A percentile compares a stretch with the other conserved stretches of the same genome.
phyloP scores from a whole-genome alignment of 345 rosid species.

The Euphorbia peplus region DNA sequence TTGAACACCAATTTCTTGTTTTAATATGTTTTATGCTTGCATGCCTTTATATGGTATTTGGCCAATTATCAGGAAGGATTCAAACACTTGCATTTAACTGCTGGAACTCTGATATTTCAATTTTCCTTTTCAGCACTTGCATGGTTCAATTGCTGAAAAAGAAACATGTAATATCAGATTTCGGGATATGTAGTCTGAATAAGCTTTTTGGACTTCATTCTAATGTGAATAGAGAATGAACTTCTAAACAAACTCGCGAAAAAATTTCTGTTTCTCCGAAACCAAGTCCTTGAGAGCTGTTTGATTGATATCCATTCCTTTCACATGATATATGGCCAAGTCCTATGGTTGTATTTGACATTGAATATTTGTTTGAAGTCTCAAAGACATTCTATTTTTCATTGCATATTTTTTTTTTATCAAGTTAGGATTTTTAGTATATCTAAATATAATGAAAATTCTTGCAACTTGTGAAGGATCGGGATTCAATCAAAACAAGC shows the following conservation, averaged over 20 bases:
- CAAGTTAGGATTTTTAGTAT: background rate
- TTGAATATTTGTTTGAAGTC: background rate
- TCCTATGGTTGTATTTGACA: background rate
- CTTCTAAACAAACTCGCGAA: background rate
- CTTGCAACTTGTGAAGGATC: constrained; percentile 43
- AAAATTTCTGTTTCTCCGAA: background rate
- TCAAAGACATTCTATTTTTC: background rate
- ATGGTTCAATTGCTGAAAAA: too few relatives aligned
- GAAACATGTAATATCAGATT: too few relatives aligned
- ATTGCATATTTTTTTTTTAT: background rate
- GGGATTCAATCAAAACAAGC: constrained; percentile 25
- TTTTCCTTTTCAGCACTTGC: background rate
- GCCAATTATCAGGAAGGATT: background rate
- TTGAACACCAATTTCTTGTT: background rate
- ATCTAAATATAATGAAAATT: background rate
- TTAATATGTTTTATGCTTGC: background rate
- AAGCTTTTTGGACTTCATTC: background rate
- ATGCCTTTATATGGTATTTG: background rate
- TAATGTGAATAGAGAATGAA: background rate
- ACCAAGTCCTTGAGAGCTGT: background rate
- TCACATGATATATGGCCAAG: constrained; percentile 6
- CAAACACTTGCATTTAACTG: background rate
- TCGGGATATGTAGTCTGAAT: background rate
- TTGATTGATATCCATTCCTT: background rate
- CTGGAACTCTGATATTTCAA: background rate